Percentiles rank a stretch among this genome's conserved stretches.
phyloP scores from a whole-genome alignment of 805 yeast genomes.

The Zygosaccharomyces bisporus region DNA sequence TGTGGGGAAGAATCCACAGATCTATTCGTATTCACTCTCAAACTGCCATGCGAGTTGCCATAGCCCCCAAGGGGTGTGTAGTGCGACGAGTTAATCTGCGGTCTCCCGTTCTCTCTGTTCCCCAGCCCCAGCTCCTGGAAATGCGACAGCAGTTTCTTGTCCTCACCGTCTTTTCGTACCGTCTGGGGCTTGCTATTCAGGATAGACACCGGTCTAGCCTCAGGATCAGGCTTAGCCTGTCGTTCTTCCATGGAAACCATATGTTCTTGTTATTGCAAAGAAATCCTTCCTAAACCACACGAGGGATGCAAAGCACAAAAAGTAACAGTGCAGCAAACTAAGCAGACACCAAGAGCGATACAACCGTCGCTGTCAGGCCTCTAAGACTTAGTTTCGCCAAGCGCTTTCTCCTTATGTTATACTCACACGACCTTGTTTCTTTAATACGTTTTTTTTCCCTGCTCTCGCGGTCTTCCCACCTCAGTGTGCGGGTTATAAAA shows the following conservation, averaged over 20 bases:
- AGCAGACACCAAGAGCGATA: not conserved
- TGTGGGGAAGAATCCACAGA: constrained; percentile 11
- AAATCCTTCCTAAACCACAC: not conserved
- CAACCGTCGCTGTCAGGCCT: not conserved
- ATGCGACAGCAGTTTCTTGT: constrained; percentile 1
- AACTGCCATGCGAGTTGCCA: constrained; percentile 2
- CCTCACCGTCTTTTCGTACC: constrained; percentile 7
- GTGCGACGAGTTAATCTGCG: constrained; percentile 2
- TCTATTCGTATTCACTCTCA: constrained; percentile 6
- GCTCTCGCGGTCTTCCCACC: not conserved
- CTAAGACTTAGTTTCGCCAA: not conserved
- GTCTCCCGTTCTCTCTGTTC: constrained; percentile 4
- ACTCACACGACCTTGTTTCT: not conserved
- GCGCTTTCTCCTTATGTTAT: not conserved
- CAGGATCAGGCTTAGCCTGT: constrained; percentile 2
- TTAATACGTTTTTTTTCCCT: not conserved
- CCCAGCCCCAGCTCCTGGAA: not conserved
- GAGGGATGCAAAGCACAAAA: not conserved
- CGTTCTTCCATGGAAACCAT: constrained; percentile 4
- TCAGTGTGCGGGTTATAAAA: not conserved
- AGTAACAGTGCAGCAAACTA: not conserved
- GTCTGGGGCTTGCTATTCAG: constrained; percentile 10
- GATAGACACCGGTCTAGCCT: constrained; percentile 19
- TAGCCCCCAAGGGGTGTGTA: constrained; percentile 9
- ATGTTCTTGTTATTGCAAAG: not conserved